phyloP scores from a whole-genome alignment of 352 stramenopile genomes.

The Albugo laibachii region DNA sequence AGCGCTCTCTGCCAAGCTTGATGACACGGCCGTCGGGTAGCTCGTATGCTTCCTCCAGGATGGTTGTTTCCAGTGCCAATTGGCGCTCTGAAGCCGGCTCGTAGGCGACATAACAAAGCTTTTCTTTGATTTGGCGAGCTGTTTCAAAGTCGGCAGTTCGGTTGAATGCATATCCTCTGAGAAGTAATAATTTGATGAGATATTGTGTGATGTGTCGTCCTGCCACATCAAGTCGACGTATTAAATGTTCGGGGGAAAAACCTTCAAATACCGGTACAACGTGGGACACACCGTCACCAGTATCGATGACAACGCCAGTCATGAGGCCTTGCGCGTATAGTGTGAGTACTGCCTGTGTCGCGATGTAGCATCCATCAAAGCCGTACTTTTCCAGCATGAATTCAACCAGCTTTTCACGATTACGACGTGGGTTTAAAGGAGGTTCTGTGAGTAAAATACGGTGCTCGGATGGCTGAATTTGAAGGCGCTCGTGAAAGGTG shows the following conservation, averaged over 20 bases:
- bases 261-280: slow-evolving; percentile 82
- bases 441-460: slow-evolving; percentile 86
- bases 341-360: slow-evolving; percentile 85
- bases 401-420: slow-evolving; percentile 82
- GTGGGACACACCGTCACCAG: slow-evolving; percentile 86
- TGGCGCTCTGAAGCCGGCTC: slow-evolving; percentile 75
- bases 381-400: slow-evolving; percentile 90
- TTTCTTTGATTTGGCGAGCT: slow-evolving; percentile 88
- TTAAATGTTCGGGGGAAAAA: slow-evolving; percentile 80
- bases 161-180: slow-evolving; percentile 84
- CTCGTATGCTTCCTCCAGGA: slow-evolving; percentile 82
- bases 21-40: slow-evolving; percentile 96
- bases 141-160: slow-evolving; percentile 85
- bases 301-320: slow-evolving; percentile 85
- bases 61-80: slow-evolving; percentile 79
- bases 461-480: slow-evolving; percentile 27
- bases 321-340: slow-evolving; percentile 82
- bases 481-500: slow-evolving; percentile 85
- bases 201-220: slow-evolving; percentile 89
- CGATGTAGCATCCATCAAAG: slow-evolving; percentile 80
- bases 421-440: slow-evolving; percentile 82
- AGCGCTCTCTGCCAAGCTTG: slow-evolving; percentile 87
- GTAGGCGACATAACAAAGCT: slow-evolving; percentile 85
- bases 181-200: slow-evolving; percentile 86
- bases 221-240: slow-evolving; percentile 81